A percentile compares a stretch with the other conserved stretches of the same genome.
Conservation (phyloP, 208 protist genomes). For the Leishmania martiniquensis region DNA sequence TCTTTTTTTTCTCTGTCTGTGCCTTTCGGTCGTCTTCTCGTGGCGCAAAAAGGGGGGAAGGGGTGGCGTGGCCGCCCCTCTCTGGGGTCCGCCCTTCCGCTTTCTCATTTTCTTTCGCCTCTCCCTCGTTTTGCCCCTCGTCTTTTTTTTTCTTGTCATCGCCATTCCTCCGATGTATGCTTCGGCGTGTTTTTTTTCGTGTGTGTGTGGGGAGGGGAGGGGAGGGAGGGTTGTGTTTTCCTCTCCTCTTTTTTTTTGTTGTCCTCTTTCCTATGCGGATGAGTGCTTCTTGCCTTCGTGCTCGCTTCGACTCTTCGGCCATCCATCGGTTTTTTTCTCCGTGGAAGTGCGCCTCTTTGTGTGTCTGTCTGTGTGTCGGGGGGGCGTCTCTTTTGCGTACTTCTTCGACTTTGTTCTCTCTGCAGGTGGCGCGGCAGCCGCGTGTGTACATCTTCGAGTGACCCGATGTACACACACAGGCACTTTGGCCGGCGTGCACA, state of each 20-base stretch:
- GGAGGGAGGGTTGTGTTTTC: no score
- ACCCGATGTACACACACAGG: background rate
- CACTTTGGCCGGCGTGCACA: background rate
- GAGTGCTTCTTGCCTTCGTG: constrained; percentile 4
- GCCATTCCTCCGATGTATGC: background rate
- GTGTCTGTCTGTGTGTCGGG: background rate
- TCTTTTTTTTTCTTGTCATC: background rate
- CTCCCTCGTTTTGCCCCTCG: constrained; percentile 6
- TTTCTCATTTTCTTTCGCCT: constrained; percentile 2
- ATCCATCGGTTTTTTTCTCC: background rate
- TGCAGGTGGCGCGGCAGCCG: background rate
- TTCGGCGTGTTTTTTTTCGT: background rate
- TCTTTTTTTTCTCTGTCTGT: background rate
- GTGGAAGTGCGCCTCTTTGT: background rate
- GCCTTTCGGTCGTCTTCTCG: constrained; percentile 18
- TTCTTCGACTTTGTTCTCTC: background rate
- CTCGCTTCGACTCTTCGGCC: background rate
- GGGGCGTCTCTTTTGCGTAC: background rate
- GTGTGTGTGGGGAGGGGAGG: no score
- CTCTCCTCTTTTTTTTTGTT: background rate
- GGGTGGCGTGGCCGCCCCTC: background rate
- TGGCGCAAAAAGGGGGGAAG: background rate
- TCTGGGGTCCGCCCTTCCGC: background rate
- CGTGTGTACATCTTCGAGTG: background rate
- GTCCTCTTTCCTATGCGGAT: constrained; percentile 4